phyloP scores from a whole-genome alignment of 2,329 filamentous ascomycete species.

The Claviceps sp. region DNA sequence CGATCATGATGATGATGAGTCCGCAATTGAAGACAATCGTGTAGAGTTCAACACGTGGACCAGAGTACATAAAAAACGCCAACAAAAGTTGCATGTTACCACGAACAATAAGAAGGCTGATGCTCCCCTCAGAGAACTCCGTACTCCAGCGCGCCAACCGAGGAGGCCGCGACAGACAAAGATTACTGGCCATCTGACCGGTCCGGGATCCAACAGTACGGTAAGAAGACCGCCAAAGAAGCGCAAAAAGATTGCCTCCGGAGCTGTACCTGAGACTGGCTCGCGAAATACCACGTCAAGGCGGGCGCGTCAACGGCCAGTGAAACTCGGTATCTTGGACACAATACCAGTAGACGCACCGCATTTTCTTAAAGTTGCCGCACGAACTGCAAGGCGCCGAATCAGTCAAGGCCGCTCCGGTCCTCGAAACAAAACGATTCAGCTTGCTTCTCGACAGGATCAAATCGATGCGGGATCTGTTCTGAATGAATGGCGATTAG shows the following conservation, averaged over 20 bases:
- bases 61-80: slow-evolving; percentile 27
- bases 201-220: not conserved
- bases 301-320: slow-evolving; percentile 17
- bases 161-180: slow-evolving; percentile 16
- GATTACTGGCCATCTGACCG: slow-evolving; percentile 18
- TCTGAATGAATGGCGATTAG: slow-evolving; percentile 42
- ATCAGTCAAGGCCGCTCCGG: slow-evolving; percentile 39
- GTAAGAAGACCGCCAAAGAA: not conserved
- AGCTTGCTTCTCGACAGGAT: slow-evolving; percentile 46
- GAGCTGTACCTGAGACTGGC: not conserved
- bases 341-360: slow-evolving; percentile 40
- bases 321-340: slow-evolving; percentile 47
- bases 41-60: slow-evolving; percentile 38
- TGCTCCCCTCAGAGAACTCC: slow-evolving; percentile 9
- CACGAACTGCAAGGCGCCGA: slow-evolving; percentile 38
- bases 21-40: slow-evolving; percentile 34
- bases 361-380: slow-evolving; percentile 46
- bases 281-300: not conserved
- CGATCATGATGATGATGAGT: slow-evolving; percentile 22
- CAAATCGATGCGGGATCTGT: slow-evolving; percentile 42
- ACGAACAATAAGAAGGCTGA: slow-evolving; percentile 12
- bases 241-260: not conserved
- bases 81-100: slow-evolving; percentile 16
- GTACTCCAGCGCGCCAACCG: slow-evolving; percentile 11
- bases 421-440: slow-evolving; percentile 42